A percentile compares a stretch with the other conserved stretches of the same genome.
phyloP scores from a whole-genome alignment of 2,329 filamentous ascomycete genomes.

The Pseudogymnoascus sp. region DNA sequence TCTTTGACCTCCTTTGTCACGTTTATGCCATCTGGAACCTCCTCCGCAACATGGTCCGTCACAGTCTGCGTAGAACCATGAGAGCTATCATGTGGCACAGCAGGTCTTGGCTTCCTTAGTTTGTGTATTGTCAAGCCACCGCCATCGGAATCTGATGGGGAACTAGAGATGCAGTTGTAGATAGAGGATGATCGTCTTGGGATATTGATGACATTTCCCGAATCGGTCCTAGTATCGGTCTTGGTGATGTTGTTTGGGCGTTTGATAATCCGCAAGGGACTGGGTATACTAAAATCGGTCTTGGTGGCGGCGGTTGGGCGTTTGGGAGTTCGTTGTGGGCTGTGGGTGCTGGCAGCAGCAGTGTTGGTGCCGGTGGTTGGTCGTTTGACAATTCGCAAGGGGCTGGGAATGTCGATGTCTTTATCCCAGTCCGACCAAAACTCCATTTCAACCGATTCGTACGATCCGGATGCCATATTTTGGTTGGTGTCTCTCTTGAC shows the following conservation, averaged over 20 bases:
- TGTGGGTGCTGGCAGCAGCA: background rate
- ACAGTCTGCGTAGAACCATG: background rate
- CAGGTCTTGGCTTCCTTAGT: background rate
- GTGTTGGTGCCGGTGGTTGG: background rate
- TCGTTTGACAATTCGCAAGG: constrained; percentile 7
- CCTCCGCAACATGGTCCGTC: background rate
- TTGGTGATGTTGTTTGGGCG: background rate
- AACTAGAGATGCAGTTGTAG: background rate
- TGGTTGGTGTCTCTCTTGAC: background rate
- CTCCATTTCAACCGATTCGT: constrained; percentile 25
- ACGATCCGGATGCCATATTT: constrained; percentile 30
- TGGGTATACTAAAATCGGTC: background rate
- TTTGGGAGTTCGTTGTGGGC: background rate
- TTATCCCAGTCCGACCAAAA: constrained; percentile 17
- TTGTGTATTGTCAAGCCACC: constrained; percentile 3
- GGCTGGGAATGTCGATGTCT: constrained; percentile 1
- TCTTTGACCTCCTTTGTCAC: background rate
- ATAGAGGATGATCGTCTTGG: constrained; percentile 5
- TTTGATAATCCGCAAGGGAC: background rate
- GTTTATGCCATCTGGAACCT: background rate
- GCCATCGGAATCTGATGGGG: background rate
- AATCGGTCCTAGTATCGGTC: background rate
- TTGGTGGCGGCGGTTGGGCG: background rate
- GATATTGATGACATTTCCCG: constrained; percentile 1
- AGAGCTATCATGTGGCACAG: background rate